phyloP scores from a whole-genome alignment of 163 green algal genomes.

The Coccomyxa subellipsoidea region DNA sequence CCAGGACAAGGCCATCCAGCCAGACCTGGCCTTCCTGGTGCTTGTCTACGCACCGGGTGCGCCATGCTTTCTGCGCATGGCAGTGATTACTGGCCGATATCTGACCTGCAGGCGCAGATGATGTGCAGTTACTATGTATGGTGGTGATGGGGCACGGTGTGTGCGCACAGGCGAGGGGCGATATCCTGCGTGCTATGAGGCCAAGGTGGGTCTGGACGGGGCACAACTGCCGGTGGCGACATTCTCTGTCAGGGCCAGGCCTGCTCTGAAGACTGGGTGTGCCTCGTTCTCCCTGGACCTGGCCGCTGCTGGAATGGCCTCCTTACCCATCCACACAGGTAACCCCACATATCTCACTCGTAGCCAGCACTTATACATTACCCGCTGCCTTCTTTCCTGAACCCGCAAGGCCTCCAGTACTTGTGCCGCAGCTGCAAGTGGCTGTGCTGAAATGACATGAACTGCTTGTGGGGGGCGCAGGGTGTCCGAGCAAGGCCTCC shows the following conservation, averaged over 20 bases:
- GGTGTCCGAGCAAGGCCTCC: background rate
- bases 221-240: background rate
- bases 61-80: background rate
- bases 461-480: background rate
- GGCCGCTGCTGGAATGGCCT: background rate
- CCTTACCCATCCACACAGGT: background rate
- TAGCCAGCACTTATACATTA: background rate
- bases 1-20: conserved; percentile 1
- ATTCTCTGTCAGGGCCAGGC: background rate
- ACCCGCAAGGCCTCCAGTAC: no score
- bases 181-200: background rate
- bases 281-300: background rate
- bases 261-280: background rate
- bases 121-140: background rate
- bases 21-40: conserved; percentile 2
- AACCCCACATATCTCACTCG: background rate
- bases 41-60: background rate
- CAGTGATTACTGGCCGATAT: no score
- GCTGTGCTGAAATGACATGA: background rate
- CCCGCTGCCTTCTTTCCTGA: background rate
- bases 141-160: background rate
- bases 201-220: background rate
- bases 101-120: background rate
- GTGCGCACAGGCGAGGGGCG: background rate
- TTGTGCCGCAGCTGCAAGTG: background rate